These are phyloP conservation scores for Ricinus communis DNA, from an alignment of 345 rosid genomes.

Conservation along the genomic window DNA sequence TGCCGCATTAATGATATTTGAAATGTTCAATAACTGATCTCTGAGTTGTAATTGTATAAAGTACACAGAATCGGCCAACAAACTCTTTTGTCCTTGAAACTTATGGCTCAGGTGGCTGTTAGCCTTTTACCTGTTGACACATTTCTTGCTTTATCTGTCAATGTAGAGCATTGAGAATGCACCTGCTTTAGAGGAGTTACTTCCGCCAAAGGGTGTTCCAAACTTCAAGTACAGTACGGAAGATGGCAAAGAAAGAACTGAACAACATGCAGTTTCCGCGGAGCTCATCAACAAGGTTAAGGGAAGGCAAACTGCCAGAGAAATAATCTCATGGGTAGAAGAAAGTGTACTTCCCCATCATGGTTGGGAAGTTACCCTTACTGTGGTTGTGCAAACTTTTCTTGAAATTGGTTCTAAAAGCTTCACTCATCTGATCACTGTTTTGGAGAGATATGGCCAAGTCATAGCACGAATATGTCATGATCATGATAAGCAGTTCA, in stretches of 20 bases:
- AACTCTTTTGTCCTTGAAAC: background rate
- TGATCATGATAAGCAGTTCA: slow-evolving; percentile 73
- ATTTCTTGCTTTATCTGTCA: slow-evolving; percentile 20
- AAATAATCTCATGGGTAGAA: slow-evolving; percentile 78
- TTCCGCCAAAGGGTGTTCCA: slow-evolving; percentile 81
- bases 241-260: slow-evolving; percentile 71
- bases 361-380: slow-evolving; percentile 64
- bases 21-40: background rate
- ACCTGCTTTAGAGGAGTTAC: slow-evolving; percentile 78
- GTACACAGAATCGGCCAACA: background rate
- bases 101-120: slow-evolving; percentile 11
- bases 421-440: slow-evolving; percentile 92
- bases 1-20: background rate
- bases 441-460: slow-evolving; percentile 93
- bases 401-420: slow-evolving; percentile 97
- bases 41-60: too few species aligned
- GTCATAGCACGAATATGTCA: slow-evolving; percentile 72
- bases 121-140: slow-evolving; percentile 20
- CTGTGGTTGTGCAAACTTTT: slow-evolving; percentile 77
- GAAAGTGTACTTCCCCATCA: slow-evolving; percentile 69
- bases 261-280: slow-evolving; percentile 61
- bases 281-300: slow-evolving; percentile 83
- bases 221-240: slow-evolving; percentile 61
- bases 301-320: slow-evolving; percentile 78
- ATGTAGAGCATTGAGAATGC: slow-evolving; percentile 88